phyloP scores from a whole-genome alignment of 352 stramenopile genomes.

The Globisporangium carolinianum region DNA sequence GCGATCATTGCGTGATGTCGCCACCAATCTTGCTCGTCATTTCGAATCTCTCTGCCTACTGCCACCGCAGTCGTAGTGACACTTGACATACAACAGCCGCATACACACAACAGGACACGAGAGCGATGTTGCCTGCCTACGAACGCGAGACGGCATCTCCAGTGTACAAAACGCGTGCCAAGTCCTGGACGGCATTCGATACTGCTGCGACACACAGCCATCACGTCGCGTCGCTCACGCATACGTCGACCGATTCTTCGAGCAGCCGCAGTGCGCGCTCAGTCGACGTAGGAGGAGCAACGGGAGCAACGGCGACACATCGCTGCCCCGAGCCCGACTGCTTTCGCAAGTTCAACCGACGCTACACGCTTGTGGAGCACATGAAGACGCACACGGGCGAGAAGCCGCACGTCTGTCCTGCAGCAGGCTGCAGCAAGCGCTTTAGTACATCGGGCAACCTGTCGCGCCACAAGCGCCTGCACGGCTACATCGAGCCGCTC shows the following conservation, averaged over 20 bases:
- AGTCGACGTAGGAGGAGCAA: no score
- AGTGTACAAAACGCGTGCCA: background rate
- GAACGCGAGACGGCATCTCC: background rate
- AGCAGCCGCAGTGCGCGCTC: constrained; percentile 24
- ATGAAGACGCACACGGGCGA: constrained; percentile 51
- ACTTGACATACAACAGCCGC: background rate
- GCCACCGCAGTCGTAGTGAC: no score
- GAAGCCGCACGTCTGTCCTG: constrained; percentile 39
- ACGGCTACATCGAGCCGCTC: constrained; percentile 33
- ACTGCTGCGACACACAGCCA: background rate
- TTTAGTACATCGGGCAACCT: constrained; percentile 55
- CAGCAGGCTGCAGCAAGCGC: constrained; percentile 32
- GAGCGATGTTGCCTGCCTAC: background rate
- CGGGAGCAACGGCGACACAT: no score
- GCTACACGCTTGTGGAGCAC: constrained; percentile 46
- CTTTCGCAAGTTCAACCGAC: constrained; percentile 28
- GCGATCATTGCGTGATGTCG: no score
- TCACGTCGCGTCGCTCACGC: background rate
- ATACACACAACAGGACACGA: background rate
- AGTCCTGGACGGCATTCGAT: background rate
- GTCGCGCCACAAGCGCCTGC: constrained; percentile 44
- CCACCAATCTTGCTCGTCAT: no score
- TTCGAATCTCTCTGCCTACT: no score
- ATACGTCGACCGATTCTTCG: constrained; percentile 14
- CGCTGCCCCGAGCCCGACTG: constrained; percentile 2